Base-by-base conservation (phyloP, 2,329 filamentous ascomycete species). In the Ophiocordyceps camponoti-floridani region DNA sequence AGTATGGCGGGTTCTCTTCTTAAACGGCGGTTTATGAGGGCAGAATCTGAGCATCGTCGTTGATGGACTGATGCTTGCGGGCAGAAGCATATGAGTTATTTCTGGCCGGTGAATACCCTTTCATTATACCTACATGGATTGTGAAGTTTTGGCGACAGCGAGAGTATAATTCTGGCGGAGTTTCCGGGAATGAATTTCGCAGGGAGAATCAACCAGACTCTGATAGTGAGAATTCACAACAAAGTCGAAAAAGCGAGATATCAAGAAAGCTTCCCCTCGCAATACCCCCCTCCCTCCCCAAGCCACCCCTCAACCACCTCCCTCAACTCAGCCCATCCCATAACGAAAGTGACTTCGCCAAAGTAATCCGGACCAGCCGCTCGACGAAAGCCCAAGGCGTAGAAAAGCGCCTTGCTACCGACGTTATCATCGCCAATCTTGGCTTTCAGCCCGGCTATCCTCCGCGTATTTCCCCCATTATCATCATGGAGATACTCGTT, bases 341-440 rank as follows among this genome's bases (percentile, higher is more conserved):
- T 54, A 8, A 68, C 62, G 59, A 77, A 58, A 47, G 66, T 63
- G n/a, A 77, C 56, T 59, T 78, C 74, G 0, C 72, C 73, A 60
- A 78, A 77, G 52, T 77, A 77, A 51, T 77, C 73, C 44, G 70
- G 68, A 2, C 55, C 63, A 0, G 71, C 73, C n/a, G 59, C 56
- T 55, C 71, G 67, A 48, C 50, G 51, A 47, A 77, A 78, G 0
- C 72, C 73, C 42, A 77, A 53, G 31, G 65, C 61, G 48, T 54
- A 56, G 49, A 78, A 78, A 42, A 78, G 55, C 27, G 61, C 61
- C 18, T 70, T 64, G 47, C 73, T 77, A 1, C 61, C 63, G 8
- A 42, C 52, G 41, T 82, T 83, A 4, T 54, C 59, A 45, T 69
- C 69, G 49, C 79, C 70, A 51, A 75, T 79, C 55, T 77, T 78